phyloP scores from a whole-genome alignment of 2,329 filamentous ascomycete species.

The Trichophyton mentagrophytes region DNA sequence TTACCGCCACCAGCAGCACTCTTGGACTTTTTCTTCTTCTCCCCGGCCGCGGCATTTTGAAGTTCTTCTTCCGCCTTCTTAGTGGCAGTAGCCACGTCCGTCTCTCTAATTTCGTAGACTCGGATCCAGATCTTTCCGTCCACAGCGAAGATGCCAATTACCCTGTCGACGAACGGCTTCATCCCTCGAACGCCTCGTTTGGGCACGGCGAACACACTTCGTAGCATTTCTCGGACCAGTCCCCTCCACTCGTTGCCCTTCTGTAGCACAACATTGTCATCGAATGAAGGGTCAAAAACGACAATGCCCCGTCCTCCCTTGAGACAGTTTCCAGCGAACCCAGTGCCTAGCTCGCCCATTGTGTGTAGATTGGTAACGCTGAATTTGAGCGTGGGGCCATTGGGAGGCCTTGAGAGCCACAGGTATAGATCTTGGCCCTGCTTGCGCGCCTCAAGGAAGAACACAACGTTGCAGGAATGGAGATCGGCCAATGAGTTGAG shows the following conservation, averaged over 20 bases:
- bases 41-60: conserved; percentile 28
- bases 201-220: conserved; percentile 84
- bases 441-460: conserved; percentile 93
- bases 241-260: conserved; percentile 33
- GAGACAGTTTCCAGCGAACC: conserved; percentile 87
- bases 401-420: conserved; percentile 85
- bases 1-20: conserved; percentile 37
- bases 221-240: conserved; percentile 69
- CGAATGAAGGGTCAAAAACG: conserved; percentile 81
- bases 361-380: conserved; percentile 58
- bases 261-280: conserved; percentile 62
- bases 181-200: conserved; percentile 67
- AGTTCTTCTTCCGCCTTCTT: conserved; percentile 29
- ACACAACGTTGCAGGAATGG: conserved; percentile 86
- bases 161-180: conserved; percentile 92
- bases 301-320: conserved; percentile 86
- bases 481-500: conserved; percentile 65
- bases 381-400: conserved; percentile 57
- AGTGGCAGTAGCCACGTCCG: conserved; percentile 47
- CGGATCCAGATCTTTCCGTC: conserved; percentile 95
- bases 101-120: conserved; percentile 85
- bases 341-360: conserved; percentile 75
- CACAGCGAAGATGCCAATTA: conserved; percentile 81
- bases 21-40: conserved; percentile 26
- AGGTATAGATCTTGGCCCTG: conserved; percentile 78